A percentile compares a stretch with the other conserved stretches of the same genome.
phyloP scores from a whole-genome alignment of 805 yeast species.

The Yarrowia osloensis region DNA sequence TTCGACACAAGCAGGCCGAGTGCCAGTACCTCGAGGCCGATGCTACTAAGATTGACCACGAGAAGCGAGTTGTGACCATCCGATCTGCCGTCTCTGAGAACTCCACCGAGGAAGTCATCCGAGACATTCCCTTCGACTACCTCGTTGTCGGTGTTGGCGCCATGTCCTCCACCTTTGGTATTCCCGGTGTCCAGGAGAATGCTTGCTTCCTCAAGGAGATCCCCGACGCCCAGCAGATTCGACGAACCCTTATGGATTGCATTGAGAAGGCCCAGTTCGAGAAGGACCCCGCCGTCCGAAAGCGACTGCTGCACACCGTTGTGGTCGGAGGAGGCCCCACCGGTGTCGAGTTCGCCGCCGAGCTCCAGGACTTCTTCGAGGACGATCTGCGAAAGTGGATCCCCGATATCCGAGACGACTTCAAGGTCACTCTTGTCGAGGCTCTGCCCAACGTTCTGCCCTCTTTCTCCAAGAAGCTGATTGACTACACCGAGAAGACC shows the following conservation, averaged over 20 bases:
- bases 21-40: constrained; percentile 92
- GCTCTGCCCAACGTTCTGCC: constrained; percentile 86
- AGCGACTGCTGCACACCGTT: constrained; percentile 80
- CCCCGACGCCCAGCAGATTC: constrained; percentile 80
- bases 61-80: constrained; percentile 61
- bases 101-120: constrained; percentile 44
- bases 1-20: constrained; percentile 67
- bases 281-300: constrained; percentile 73
- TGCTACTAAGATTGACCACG: constrained; percentile 80
- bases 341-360: constrained; percentile 97
- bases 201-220: constrained; percentile 90
- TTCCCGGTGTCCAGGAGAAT: constrained; percentile 85
- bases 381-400: constrained; percentile 88
- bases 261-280: constrained; percentile 87
- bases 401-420: constrained; percentile 80
- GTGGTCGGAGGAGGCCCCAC: constrained; percentile 99
- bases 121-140: constrained; percentile 70
- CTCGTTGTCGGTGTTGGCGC: constrained; percentile 94
- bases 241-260: constrained; percentile 79
- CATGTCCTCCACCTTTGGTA: constrained; percentile 90
- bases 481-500: constrained; percentile 74
- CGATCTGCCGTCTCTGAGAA: constrained; percentile 44
- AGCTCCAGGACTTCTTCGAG: constrained; percentile 88
- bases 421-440: constrained; percentile 82
- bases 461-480: constrained; percentile 47